These are phyloP conservation scores for Eutrema yunnanense DNA, from an alignment of 345 rosid species.

Conservation along the genomic window DNA sequence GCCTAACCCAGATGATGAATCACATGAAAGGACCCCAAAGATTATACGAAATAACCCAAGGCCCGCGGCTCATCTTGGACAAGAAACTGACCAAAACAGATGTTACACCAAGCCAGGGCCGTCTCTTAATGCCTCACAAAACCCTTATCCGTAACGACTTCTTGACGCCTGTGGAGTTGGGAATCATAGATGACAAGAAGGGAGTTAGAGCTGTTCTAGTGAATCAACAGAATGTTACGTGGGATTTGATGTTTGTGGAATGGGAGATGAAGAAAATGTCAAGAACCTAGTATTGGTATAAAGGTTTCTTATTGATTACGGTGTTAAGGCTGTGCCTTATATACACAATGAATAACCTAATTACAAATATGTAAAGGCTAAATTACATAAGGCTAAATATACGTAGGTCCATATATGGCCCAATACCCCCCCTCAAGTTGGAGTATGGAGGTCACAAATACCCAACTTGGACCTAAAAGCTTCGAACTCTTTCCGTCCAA, in stretches of 20 bases:
- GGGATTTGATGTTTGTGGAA: not conserved
- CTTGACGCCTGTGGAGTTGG: not conserved
- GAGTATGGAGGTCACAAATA: too few relatives aligned
- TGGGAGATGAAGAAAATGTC: not conserved
- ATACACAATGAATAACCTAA: too few relatives aligned
- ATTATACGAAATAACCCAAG: not conserved
- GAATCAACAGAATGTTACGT: not conserved
- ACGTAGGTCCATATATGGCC: too few relatives aligned
- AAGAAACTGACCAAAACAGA: not conserved
- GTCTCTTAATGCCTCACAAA: constrained; percentile 13
- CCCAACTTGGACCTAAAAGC: too few relatives aligned
- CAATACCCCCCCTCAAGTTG: too few relatives aligned
- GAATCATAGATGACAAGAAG: not conserved
- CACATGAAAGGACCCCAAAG: not conserved
- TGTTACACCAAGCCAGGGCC: not conserved
- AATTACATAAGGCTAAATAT: too few relatives aligned
- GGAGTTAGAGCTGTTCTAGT: not conserved
- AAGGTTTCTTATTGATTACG: too few relatives aligned
- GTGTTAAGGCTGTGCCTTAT: too few relatives aligned
- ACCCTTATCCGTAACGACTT: not conserved
- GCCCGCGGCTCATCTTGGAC: not conserved
- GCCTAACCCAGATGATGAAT: not conserved
- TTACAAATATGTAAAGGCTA: too few relatives aligned
- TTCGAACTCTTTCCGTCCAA: too few relatives aligned
- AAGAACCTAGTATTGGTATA: too few relatives aligned